Evolutionary conservation across 805 yeast genomes (phyloP), one percentile per base, ranked within the genome.

Genomic region (Kluyveromyces wickerhamii): DNA sequence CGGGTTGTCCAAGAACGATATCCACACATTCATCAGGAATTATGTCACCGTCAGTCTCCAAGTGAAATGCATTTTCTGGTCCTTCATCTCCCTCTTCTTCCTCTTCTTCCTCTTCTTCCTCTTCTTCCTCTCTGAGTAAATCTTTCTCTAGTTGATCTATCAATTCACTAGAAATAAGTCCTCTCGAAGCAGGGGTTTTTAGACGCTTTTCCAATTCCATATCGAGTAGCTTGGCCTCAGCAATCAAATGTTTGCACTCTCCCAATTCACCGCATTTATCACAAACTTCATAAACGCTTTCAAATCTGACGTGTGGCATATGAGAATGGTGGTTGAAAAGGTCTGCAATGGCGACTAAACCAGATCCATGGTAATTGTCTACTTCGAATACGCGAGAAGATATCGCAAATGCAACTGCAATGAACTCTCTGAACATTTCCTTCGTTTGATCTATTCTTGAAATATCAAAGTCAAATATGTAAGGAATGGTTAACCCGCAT

Each of bases 301-400:
- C 81, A 50, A 86, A 84, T 56, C 77, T 79, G 7, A 78, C 86
- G 45, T 72, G 66, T 41, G 83, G 87, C 5, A 59, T 49, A 2
- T 57, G 75, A 10, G 60, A 67, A 5, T 66, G 54, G 51, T 87
- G 96, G 45, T 88, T 88, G 60, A 87, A 85, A 22, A 89, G 61
- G 58, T 88, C 95, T 0, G 96, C 96, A 11, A 87, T 84, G 0
- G 96, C 96, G 16, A 88, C 95, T 32, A 89, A 61, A 0, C 83
- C 85, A 20, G 79, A 65, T 21, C 77, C 82, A 47, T 80, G 85
- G 51, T 57, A 87, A 32, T 67, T 66, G 55, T 89, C 97, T 19
- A 88, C 73, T 26, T 76, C 77, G 54, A 89, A 88, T 1, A 88
- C 87, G 41, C 96, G 67, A 1, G 92, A 74, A 0, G 88, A 75